phyloP scores from a whole-genome alignment of 2,329 filamentous ascomycete species.

The Arachnomyces sp. region DNA sequence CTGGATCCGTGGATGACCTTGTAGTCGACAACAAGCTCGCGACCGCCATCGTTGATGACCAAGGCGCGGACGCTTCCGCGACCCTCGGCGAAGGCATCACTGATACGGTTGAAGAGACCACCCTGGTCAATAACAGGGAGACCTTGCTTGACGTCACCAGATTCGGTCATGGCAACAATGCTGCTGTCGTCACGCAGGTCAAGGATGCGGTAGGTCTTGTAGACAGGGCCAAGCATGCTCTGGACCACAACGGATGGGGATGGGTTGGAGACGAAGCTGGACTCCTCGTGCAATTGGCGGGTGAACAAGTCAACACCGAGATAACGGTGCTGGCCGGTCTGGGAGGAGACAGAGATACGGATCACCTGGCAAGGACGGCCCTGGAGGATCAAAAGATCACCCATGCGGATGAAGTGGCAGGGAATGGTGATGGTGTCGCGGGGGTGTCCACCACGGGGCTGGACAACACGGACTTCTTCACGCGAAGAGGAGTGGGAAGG shows the following conservation, averaged over 20 bases:
- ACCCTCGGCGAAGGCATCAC: conserved; percentile 78
- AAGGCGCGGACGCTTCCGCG: conserved; percentile 90
- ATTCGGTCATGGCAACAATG: conserved; percentile 97
- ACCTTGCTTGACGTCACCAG: conserved; percentile 94
- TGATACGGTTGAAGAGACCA: conserved; percentile 72
- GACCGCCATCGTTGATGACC: conserved; percentile 86
- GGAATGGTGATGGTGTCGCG: conserved; percentile 95
- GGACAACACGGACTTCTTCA: conserved; percentile 43
- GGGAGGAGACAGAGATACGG: conserved; percentile 94
- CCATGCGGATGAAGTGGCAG: conserved; percentile 98
- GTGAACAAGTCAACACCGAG: conserved; percentile 99
- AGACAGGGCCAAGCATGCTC: conserved; percentile 98
- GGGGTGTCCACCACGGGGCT: conserved; percentile 43
- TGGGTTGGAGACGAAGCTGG: conserved; percentile 93
- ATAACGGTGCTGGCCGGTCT: conserved; percentile 99
- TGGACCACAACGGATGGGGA: conserved; percentile 94
- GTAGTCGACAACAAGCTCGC: conserved; percentile 96
- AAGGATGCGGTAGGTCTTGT: conserved; percentile 99
- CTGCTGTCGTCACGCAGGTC: conserved; percentile 80
- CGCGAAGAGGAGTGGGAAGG: conserved; percentile 39
- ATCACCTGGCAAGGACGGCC: conserved; percentile 99
- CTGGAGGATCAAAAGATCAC: conserved; percentile 97
- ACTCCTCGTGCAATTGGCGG: conserved; percentile 99
- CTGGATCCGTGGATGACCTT: conserved; percentile 85
- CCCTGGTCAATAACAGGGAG: conserved; percentile 93